These are phyloP conservation scores for Oryza brachyantha DNA, from an alignment of 176 grass and related monocot genomes.

Conservation along the genomic window DNA sequence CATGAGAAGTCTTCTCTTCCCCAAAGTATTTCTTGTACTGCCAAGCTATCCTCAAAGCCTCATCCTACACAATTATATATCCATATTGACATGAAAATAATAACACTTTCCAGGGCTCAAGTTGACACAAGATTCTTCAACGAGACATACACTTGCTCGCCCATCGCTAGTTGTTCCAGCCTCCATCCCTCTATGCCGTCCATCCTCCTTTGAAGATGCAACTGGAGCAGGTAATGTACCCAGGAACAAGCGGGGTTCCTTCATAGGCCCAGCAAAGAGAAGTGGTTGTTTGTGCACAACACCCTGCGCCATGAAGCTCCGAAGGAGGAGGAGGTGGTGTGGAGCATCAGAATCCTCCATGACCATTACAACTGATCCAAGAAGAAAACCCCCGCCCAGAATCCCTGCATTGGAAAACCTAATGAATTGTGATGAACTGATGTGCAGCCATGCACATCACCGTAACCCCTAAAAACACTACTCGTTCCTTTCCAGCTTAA, in stretches of 20 bases:
- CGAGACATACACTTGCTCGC: conserved; percentile 40
- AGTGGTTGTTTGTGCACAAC: conserved; percentile 71
- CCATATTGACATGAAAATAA: not conserved
- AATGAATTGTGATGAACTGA: not conserved
- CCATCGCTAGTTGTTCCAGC: conserved; percentile 16
- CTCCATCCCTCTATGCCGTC: conserved; percentile 10
- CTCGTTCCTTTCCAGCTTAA: not conserved
- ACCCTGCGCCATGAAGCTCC: conserved; percentile 86
- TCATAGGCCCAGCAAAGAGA: conserved; percentile 67
- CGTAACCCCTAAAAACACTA: not conserved
- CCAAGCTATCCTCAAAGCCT: conserved; percentile 92
- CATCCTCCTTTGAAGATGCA: conserved; percentile 57
- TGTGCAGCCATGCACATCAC: not conserved
- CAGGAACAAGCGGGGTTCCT: conserved; percentile 68
- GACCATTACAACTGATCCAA: conserved; percentile 80
- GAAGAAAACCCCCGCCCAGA: conserved; percentile 73
- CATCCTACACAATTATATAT: conserved; percentile 53
- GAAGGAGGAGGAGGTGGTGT: conserved; percentile 83
- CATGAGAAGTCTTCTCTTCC: conserved; percentile 48
- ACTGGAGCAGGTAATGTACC: conserved; percentile 68
- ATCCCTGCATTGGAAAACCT: conserved; percentile 42
- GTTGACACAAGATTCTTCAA: not conserved
- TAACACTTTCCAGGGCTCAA: not conserved
- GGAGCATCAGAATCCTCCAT: conserved; percentile 87
- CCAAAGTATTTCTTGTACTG: conserved; percentile 97